A percentile compares a stretch with the other conserved stretches of the same genome.
phyloP scores from a whole-genome alignment of 2,329 filamentous ascomycete genomes.

The Trichoderma arundinaceum region DNA sequence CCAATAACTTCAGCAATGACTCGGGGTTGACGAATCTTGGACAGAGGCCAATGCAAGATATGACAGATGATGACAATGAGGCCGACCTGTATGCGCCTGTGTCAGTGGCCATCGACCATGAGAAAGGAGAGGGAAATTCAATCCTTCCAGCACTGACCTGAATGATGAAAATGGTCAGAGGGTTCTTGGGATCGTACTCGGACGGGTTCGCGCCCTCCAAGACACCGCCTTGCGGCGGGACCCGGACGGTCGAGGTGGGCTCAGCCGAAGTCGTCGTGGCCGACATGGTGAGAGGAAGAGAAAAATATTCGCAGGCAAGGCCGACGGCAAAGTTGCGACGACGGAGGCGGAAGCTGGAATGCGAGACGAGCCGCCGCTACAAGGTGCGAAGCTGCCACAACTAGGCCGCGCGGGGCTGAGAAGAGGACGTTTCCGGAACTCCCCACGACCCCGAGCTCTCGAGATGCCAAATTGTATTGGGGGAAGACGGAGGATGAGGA shows the following conservation, averaged over 20 bases:
- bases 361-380: constrained; percentile 1
- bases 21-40: constrained; percentile 76
- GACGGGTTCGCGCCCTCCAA: constrained; percentile 74
- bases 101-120: background rate
- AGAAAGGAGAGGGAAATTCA: background rate
- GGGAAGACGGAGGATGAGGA: background rate
- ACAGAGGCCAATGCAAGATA: constrained; percentile 73
- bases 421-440: background rate
- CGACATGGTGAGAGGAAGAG: constrained; percentile 28
- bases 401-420: background rate
- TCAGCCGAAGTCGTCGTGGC: constrained; percentile 39
- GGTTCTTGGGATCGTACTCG: constrained; percentile 71
- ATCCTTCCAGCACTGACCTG: constrained; percentile 54
- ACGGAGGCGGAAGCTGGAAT: background rate
- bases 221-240: constrained; percentile 62
- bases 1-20: constrained; percentile 86
- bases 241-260: constrained; percentile 42
- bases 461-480: too few species aligned
- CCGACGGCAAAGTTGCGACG: background rate
- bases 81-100: constrained; percentile 39
- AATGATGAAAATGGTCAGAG: constrained; percentile 77
- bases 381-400: background rate
- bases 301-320: background rate
- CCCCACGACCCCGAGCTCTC: background rate
- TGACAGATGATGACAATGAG: constrained; percentile 58